A percentile compares a stretch with the other conserved stretches of the same genome.
phyloP scores from a whole-genome alignment of 805 yeast species.

The Yamadazyma ubonensis region DNA sequence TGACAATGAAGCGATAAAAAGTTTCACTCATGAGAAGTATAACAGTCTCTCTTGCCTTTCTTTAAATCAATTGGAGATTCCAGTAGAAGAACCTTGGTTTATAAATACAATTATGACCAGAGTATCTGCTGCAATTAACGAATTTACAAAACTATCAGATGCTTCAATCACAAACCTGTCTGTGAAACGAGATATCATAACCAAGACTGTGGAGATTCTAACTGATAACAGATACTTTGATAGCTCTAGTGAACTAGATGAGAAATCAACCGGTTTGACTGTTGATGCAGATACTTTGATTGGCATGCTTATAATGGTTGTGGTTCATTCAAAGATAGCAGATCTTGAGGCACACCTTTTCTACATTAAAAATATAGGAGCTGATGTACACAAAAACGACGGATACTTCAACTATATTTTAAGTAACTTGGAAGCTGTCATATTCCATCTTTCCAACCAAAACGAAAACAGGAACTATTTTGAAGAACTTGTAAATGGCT shows the following conservation, averaged over 20 bases:
- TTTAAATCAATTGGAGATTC: conserved; percentile 51
- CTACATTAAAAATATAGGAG: conserved; percentile 63
- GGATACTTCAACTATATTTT: conserved; percentile 76
- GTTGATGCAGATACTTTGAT: conserved; percentile 83
- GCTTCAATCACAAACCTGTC: conserved; percentile 38
- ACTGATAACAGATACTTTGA: conserved; percentile 26
- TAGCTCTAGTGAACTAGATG: neutral
- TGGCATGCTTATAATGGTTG: conserved; percentile 68
- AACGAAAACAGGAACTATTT: conserved; percentile 24
- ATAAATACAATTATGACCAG: conserved; percentile 36
- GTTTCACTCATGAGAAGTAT: conserved; percentile 32
- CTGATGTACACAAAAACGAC: conserved; percentile 26
- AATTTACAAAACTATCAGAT: conserved; percentile 49
- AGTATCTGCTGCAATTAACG: conserved; percentile 50
- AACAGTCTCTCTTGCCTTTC: conserved; percentile 39
- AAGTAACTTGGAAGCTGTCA: conserved; percentile 81
- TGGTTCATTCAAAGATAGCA: conserved; percentile 58
- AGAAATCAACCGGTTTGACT: conserved; percentile 20
- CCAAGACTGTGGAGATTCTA: conserved; percentile 51
- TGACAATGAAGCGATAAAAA: conserved; percentile 26
- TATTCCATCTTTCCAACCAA: conserved; percentile 52
- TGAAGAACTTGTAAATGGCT: conserved; percentile 34
- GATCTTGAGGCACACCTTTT: conserved; percentile 61
- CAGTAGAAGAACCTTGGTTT: conserved; percentile 40
- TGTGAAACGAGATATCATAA: conserved; percentile 48